Conservation (phyloP, 75 land plant genomes). For the Selaginella tamariscina region DNA sequence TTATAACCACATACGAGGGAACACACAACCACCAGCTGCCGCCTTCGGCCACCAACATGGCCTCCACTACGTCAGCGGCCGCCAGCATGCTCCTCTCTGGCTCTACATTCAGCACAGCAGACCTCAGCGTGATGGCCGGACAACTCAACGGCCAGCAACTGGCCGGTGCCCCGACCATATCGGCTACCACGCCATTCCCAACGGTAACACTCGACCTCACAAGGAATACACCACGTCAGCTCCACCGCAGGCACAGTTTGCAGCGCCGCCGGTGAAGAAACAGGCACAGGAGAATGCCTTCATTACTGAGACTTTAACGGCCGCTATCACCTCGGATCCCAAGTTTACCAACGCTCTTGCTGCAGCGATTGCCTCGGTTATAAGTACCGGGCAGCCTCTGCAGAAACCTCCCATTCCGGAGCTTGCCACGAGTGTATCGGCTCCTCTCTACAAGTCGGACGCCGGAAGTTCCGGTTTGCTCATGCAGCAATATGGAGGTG, state of each 20-base stretch:
- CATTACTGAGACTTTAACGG: neutral
- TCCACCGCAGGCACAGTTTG: no score
- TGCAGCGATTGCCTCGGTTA: neutral
- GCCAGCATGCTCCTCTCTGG: slow-evolving; percentile 46
- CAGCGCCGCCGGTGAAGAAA: no score
- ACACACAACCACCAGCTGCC: slow-evolving; percentile 82
- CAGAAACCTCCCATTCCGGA: neutral
- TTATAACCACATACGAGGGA: slow-evolving; percentile 81
- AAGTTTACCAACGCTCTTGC: neutral
- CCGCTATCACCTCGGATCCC: neutral
- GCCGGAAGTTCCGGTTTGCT: neutral
- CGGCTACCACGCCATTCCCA: slow-evolving; percentile 87
- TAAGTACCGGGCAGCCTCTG: neutral
- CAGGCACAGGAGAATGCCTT: no score
- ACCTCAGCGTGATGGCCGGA: neutral
- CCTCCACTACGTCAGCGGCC: slow-evolving; percentile 59
- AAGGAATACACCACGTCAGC: no score
- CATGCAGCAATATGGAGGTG: neutral
- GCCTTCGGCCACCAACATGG: slow-evolving; percentile 55
- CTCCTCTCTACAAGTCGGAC: neutral
- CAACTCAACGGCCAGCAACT: no score
- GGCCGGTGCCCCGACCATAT: slow-evolving; percentile 33
- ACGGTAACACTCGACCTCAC: slow-evolving; percentile 83
- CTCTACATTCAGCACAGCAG: slow-evolving; percentile 29
- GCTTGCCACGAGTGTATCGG: neutral